A percentile compares a stretch with the other conserved stretches of the same genome.
Conservation (phyloP, 2,329 filamentous ascomycete genomes). For the Basipetospora chlamydospora region DNA sequence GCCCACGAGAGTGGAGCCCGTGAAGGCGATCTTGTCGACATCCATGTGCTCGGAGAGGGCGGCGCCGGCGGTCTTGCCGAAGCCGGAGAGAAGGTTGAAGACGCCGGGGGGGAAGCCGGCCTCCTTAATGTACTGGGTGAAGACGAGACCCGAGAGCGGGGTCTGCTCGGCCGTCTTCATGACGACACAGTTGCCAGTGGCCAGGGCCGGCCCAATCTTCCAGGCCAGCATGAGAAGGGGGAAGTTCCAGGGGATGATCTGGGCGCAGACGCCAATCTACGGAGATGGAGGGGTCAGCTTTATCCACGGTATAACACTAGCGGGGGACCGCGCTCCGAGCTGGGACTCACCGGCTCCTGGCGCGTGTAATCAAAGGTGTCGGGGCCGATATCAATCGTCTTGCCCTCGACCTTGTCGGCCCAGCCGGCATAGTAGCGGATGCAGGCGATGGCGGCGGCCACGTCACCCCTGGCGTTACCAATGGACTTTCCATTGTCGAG, state of each 20-base stretch:
- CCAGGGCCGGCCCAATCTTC: slow-evolving; percentile 67
- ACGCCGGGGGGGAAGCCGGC: slow-evolving; percentile 68
- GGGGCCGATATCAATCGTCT: slow-evolving; percentile 64
- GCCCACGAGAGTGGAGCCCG: slow-evolving; percentile 59
- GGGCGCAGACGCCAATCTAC: slow-evolving; percentile 61
- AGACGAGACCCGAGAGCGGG: slow-evolving; percentile 52
- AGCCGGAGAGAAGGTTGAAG: slow-evolving; percentile 63
- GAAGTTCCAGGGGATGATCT: slow-evolving; percentile 87
- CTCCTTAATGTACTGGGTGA: slow-evolving; percentile 53
- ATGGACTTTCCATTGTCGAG: slow-evolving; percentile 81
- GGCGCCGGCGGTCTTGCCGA: slow-evolving; percentile 65
- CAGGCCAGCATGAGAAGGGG: slow-evolving; percentile 67
- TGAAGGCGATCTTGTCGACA: slow-evolving; percentile 74
- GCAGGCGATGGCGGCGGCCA: slow-evolving; percentile 50
- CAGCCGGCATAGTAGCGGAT: slow-evolving; percentile 67
- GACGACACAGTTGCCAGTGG: slow-evolving; percentile 57
- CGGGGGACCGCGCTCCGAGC: too few relatives aligned
- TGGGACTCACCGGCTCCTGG: slow-evolving; percentile 49
- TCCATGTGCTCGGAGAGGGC: slow-evolving; percentile 65
- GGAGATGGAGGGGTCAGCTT: not conserved
- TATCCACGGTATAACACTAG: not conserved
- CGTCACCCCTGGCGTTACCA: slow-evolving; percentile 60
- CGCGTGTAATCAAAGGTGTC: slow-evolving; percentile 76
- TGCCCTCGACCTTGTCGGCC: slow-evolving; percentile 83
- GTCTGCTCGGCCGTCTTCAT: slow-evolving; percentile 68